phyloP scores from a whole-genome alignment of 805 yeast species.

The Ogataea methylovora region DNA sequence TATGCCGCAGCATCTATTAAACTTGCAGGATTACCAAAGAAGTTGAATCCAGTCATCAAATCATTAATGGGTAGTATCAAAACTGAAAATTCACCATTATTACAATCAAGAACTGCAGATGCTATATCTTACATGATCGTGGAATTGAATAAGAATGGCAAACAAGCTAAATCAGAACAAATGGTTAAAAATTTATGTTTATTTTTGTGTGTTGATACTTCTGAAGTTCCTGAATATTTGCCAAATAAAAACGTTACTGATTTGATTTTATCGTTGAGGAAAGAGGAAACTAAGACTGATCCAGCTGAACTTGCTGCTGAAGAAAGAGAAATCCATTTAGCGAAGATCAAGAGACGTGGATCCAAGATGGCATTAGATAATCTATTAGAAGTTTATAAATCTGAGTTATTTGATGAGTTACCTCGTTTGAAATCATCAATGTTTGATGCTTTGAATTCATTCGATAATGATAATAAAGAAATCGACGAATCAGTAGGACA shows the following conservation, averaged over 20 bases:
- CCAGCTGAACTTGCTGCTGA: conserved; percentile 53
- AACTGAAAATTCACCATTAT: conserved; percentile 52
- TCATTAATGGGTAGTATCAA: conserved; percentile 91
- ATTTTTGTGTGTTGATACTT: conserved; percentile 88
- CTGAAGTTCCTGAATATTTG: conserved; percentile 89
- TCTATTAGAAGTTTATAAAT: conserved; percentile 46
- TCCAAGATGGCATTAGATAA: conserved; percentile 63
- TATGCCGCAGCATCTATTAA: conserved; percentile 69
- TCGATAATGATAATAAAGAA: conserved; percentile 18
- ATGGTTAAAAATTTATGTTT: conserved; percentile 87
- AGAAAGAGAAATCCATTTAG: conserved; percentile 61
- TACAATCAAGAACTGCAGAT: conserved; percentile 67
- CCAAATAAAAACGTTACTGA: conserved; percentile 50
- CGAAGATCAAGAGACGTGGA: conserved; percentile 79
- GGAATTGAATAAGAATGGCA: conserved; percentile 49
- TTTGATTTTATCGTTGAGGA: conserved; percentile 63
- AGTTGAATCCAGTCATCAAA: conserved; percentile 81
- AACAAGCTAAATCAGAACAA: conserved; percentile 76
- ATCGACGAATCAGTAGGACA: conserved; percentile 55
- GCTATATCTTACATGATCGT: conserved; percentile 59
- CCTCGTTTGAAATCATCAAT: conserved; percentile 62
- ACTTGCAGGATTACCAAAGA: conserved; percentile 67
- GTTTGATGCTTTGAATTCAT: conserved; percentile 50
- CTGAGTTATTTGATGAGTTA: conserved; percentile 45
- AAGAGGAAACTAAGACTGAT: conserved; percentile 65